Percentiles rank a stretch among this genome's conserved stretches.
Conservation (phyloP, 2,329 filamentous ascomycete species). For the Eutypella sp. region DNA sequence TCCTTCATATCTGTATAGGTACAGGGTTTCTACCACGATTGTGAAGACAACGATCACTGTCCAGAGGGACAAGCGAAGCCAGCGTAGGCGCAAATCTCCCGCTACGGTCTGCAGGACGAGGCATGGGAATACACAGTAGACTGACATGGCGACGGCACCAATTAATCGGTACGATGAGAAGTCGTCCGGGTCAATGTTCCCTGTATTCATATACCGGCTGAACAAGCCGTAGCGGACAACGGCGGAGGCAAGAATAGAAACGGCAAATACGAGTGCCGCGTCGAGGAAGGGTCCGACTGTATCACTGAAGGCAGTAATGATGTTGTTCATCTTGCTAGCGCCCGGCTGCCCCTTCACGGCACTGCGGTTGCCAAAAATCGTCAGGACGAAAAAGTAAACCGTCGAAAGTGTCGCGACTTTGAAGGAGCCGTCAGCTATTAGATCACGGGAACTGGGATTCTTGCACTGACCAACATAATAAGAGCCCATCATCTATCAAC, state of each 20-base stretch:
- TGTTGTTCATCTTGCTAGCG: background rate
- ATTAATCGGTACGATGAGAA: background rate
- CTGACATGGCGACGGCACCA: background rate
- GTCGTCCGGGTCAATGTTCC: background rate
- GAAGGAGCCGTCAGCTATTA: background rate
- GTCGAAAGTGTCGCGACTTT: background rate
- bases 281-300: background rate
- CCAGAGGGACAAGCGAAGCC: background rate
- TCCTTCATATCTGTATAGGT: too few relatives aligned
- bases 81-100: background rate
- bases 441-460: background rate
- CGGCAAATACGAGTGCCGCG: background rate
- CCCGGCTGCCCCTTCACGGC: too few relatives aligned
- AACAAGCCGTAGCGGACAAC: background rate
- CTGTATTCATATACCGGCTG: background rate
- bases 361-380: background rate
- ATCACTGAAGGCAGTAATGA: background rate
- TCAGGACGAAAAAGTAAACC: background rate
- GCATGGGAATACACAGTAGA: background rate
- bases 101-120: background rate
- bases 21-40: background rate
- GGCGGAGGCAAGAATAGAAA: background rate
- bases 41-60: background rate
- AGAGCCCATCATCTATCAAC: background rate
- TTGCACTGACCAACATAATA: background rate